Evolutionary conservation across 768 basidiomycete species (phyloP).

Genomic region (Austroboletus festivus): DNA sequence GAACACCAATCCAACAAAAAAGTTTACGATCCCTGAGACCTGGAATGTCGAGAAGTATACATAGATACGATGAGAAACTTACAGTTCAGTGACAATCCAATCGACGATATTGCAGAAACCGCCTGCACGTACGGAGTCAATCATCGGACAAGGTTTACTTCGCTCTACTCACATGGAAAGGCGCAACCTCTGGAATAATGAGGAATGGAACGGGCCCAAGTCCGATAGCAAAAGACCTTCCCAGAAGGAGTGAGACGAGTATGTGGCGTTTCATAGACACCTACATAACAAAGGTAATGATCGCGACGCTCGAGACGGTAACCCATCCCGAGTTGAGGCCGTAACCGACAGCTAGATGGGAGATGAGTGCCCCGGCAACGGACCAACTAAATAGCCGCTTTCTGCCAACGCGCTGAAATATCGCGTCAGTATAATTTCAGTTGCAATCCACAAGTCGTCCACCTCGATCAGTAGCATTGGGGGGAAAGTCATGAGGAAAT

Average conservation of each 20-base stretch:
- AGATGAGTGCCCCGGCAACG: slow-evolving; percentile 59
- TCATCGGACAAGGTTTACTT: background rate
- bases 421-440: slow-evolving; percentile 1
- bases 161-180: slow-evolving; percentile 50
- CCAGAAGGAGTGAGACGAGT: slow-evolving; percentile 1
- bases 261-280: slow-evolving; percentile 21
- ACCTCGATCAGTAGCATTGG: slow-evolving; percentile 88
- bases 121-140: slow-evolving; percentile 42
- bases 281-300: slow-evolving; percentile 79
- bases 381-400: slow-evolving; percentile 67
- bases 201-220: slow-evolving; percentile 93
- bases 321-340: slow-evolving; percentile 63
- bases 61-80: slow-evolving; percentile 22
- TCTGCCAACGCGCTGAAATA: slow-evolving; percentile 64
- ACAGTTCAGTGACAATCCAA: slow-evolving; percentile 74
- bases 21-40: slow-evolving; percentile 74
- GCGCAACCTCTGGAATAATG: slow-evolving; percentile 87
- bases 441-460: slow-evolving; percentile 5
- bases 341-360: slow-evolving; percentile 64
- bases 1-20: slow-evolving; percentile 80
- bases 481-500: slow-evolving; percentile 72
- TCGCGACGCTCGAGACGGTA: slow-evolving; percentile 65
- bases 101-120: slow-evolving; percentile 75
- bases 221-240: slow-evolving; percentile 83
- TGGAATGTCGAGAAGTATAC: background rate